Percentiles rank a stretch among this genome's conserved stretches.
Evolutionary conservation across 345 rosid species (phyloP).

Genomic region (Excoecaria cochinchinensis): DNA sequence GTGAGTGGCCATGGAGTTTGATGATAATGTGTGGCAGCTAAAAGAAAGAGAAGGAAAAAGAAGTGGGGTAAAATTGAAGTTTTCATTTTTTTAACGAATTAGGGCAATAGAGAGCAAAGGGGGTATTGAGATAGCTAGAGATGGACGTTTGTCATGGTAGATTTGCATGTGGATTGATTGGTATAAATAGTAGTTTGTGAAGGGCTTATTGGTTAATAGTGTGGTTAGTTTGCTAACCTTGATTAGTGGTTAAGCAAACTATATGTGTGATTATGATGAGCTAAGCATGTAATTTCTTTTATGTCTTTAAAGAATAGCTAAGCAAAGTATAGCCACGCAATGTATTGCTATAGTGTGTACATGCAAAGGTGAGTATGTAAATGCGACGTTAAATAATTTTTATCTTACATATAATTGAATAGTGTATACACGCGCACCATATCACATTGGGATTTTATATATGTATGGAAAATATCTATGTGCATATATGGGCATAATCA

Average conservation of each 20-base stretch:
- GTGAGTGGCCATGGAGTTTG: conserved; percentile 29
- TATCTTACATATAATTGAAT: no score
- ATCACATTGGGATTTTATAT: no score
- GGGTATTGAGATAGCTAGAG: conserved; percentile 17
- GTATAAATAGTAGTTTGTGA: conserved; percentile 33
- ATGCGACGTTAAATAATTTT: no score
- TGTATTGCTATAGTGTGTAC: no score
- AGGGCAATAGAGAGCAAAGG: neutral
- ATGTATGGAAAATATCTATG: no score
- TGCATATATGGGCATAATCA: no score
- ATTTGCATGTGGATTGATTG: conserved; percentile 20
- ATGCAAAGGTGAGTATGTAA: no score
- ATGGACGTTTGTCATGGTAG: conserved; percentile 28
- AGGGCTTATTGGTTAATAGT: conserved; percentile 17
- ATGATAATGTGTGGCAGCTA: conserved; percentile 5
- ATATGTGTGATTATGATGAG: neutral
- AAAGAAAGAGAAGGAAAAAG: conserved; percentile 19
- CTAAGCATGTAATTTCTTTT: neutral
- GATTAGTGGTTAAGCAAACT: conserved; percentile 17
- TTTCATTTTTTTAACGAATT: conserved; percentile 25
- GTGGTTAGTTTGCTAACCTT: conserved; percentile 27
- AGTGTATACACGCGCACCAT: no score
- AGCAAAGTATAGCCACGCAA: neutral
- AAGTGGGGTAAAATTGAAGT: conserved; percentile 16
- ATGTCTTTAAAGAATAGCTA: neutral